phyloP scores from a whole-genome alignment of 352 stramenopile genomes.

The Globisporangium radiosum region DNA sequence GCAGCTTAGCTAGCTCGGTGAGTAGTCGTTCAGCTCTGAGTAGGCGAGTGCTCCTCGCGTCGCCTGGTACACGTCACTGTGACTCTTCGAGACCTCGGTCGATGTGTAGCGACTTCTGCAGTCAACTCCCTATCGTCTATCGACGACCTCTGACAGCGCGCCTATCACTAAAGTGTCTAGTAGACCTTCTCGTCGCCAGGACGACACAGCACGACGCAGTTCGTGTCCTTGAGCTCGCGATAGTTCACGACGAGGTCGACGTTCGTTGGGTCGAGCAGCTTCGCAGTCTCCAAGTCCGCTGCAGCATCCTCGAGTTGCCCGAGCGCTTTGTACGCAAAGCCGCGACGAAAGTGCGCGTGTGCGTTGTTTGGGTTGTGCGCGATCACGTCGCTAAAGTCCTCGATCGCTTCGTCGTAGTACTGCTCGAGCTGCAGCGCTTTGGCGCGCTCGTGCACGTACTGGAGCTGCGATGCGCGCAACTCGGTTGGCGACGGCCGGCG shows the following conservation, averaged over 20 bases:
- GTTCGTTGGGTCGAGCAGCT: slow-evolving; percentile 55
- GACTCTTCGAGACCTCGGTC: too few species aligned
- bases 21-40: too few species aligned
- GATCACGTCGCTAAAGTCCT: slow-evolving; percentile 72
- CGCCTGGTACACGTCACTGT: too few species aligned
- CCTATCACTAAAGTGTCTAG: slow-evolving; percentile 7
- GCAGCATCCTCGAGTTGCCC: slow-evolving; percentile 48
- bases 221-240: slow-evolving; percentile 57
- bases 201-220: slow-evolving; percentile 65
- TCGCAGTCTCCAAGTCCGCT: slow-evolving; percentile 66
- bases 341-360: slow-evolving; percentile 77
- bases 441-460: slow-evolving; percentile 68
- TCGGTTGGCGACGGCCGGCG: slow-evolving; percentile 1
- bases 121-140: too few species aligned
- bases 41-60: too few species aligned
- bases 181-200: slow-evolving; percentile 54
- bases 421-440: slow-evolving; percentile 74
- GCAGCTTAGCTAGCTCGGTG: too few species aligned
- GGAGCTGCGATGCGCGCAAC: slow-evolving; percentile 16
- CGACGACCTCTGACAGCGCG: too few species aligned
- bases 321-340: slow-evolving; percentile 62
- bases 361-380: slow-evolving; percentile 70
- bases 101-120: too few species aligned
- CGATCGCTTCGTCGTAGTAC: slow-evolving; percentile 59
- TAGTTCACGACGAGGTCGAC: slow-evolving; percentile 76